Conservation (phyloP, 2,329 filamentous ascomycete genomes). For the Cylindrodendrum hubeiense region DNA sequence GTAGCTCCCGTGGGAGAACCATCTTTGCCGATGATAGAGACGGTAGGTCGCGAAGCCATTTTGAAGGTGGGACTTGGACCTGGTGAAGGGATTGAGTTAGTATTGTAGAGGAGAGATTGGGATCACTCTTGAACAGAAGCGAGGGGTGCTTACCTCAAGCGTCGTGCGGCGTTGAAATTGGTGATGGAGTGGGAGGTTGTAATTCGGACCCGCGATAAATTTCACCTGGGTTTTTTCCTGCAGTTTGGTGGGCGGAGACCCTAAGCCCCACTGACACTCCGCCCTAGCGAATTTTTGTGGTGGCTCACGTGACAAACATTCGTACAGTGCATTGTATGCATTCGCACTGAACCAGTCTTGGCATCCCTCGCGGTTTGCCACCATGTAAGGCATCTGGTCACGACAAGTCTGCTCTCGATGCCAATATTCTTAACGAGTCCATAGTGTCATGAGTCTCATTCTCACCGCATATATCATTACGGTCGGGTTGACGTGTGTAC, state of each 20-base stretch:
- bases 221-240: constrained; percentile 52
- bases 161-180: constrained; percentile 57
- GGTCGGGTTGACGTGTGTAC: constrained; percentile 31
- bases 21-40: constrained; percentile 97
- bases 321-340: neutral
- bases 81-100: constrained; percentile 39
- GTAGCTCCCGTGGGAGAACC: constrained; percentile 91
- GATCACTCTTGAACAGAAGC: constrained; percentile 19
- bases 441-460: constrained; percentile 30
- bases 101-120: constrained; percentile 24
- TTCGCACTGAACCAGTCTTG: neutral
- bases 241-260: constrained; percentile 56
- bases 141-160: constrained; percentile 51
- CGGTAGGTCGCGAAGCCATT: constrained; percentile 97
- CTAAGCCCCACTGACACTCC: constrained; percentile 49
- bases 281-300: constrained; percentile 42
- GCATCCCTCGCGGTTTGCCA: neutral
- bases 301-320: constrained; percentile 28
- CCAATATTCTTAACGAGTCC: too few relatives aligned
- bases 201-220: constrained; percentile 51
- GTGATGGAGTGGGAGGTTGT: constrained; percentile 50
- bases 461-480: constrained; percentile 30
- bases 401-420: neutral
- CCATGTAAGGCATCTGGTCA: neutral
- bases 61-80: constrained; percentile 60